Evolutionary conservation across 2,329 filamentous ascomycete species (phyloP).

Genomic region (Neurospora crassa): DNA sequence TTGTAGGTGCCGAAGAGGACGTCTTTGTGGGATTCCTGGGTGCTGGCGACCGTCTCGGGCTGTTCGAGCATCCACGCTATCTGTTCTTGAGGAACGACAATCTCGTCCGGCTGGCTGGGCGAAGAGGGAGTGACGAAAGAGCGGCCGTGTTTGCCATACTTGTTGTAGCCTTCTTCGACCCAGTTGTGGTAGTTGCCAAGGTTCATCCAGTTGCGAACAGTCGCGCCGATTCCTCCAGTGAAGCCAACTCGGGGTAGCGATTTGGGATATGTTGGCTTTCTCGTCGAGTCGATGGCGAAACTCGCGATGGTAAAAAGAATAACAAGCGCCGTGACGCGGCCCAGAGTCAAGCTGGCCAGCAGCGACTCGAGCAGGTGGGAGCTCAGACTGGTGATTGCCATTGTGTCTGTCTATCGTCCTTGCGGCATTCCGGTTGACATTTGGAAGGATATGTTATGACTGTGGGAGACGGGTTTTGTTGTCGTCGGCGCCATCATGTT

Average conservation of each 20-base stretch:
- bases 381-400: slow-evolving; percentile 13
- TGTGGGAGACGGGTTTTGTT: neutral
- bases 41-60: slow-evolving; percentile 33
- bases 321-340: slow-evolving; percentile 20
- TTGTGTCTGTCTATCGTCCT: neutral
- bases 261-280: slow-evolving; percentile 29
- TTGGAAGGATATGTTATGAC: neutral
- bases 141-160: slow-evolving; percentile 32
- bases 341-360: slow-evolving; percentile 16
- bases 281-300: slow-evolving; percentile 30
- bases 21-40: slow-evolving; percentile 31
- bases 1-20: slow-evolving; percentile 30
- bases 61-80: slow-evolving; percentile 37
- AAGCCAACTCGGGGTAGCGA: slow-evolving; percentile 32
- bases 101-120: slow-evolving; percentile 30
- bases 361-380: slow-evolving; percentile 21
- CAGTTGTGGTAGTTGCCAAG: slow-evolving; percentile 28
- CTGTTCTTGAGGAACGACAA: slow-evolving; percentile 34
- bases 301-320: slow-evolving; percentile 26
- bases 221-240: slow-evolving; percentile 26
- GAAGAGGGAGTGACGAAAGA: slow-evolving; percentile 34
- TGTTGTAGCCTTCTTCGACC: slow-evolving; percentile 33
- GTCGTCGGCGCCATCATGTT: neutral
- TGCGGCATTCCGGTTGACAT: neutral
- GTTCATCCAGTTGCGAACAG: slow-evolving; percentile 29